Conservation (phyloP, 2,329 filamentous ascomycete species). For the Laburnicola sp. region DNA sequence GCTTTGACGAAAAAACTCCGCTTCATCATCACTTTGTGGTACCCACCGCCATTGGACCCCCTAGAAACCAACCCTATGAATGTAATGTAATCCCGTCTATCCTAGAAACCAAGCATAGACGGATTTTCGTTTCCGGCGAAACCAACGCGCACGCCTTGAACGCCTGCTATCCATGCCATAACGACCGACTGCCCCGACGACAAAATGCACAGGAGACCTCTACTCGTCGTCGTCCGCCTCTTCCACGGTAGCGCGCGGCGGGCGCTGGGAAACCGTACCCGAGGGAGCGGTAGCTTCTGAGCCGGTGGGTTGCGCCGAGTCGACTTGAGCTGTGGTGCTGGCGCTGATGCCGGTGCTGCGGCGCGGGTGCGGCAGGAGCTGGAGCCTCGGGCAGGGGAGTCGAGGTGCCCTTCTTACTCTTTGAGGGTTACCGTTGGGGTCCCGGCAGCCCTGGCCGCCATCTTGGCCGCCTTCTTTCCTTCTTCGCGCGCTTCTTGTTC, state of each 20-base stretch:
- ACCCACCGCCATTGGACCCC: not conserved
- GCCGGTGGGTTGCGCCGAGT: constrained; percentile 34
- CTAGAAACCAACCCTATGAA: too few relatives aligned
- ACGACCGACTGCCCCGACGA: not conserved
- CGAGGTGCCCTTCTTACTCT: constrained; percentile 41
- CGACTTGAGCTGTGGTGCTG: constrained; percentile 21
- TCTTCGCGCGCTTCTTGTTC: constrained; percentile 50
- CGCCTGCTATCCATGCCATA: constrained; percentile 2
- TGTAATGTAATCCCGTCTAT: too few relatives aligned
- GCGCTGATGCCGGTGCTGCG: constrained; percentile 24
- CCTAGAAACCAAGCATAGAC: too few relatives aligned
- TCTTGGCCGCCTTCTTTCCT: constrained; percentile 43
- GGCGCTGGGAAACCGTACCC: constrained; percentile 32
- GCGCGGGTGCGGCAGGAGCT: constrained; percentile 17
- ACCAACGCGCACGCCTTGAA: not conserved
- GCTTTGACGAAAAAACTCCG: too few relatives aligned
- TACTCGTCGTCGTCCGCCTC: constrained; percentile 44
- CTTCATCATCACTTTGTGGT: too few relatives aligned
- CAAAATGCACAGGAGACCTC: not conserved
- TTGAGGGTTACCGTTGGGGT: constrained; percentile 32
- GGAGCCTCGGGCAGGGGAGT: constrained; percentile 35
- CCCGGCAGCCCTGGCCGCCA: constrained; percentile 32
- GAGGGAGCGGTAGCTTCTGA: constrained; percentile 23
- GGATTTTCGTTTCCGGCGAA: not conserved
- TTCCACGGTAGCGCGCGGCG: constrained; percentile 41